A percentile compares a stretch with the other conserved stretches of the same genome.
Conservation (phyloP, 768 basidiomycete species). For the Boletus barrowsii region DNA sequence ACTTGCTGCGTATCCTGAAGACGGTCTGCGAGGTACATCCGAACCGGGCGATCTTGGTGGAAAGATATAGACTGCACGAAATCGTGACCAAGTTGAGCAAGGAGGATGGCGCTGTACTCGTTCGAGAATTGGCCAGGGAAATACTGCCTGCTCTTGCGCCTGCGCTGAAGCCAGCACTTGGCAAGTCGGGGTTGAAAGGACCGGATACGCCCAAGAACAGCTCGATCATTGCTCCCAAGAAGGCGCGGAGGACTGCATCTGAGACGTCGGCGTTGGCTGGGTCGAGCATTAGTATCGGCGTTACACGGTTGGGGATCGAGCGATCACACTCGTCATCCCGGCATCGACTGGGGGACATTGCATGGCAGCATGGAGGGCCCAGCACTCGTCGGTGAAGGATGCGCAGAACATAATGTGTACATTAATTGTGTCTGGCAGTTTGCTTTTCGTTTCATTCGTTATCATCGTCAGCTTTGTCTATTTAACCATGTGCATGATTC, state of each 20-base stretch:
- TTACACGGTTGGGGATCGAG: slow-evolving; percentile 34
- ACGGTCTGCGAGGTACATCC: slow-evolving; percentile 89
- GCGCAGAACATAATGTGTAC: slow-evolving; percentile 1
- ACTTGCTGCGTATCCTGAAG: slow-evolving; percentile 80
- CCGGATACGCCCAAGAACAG: slow-evolving; percentile 37
- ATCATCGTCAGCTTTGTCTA: slow-evolving; percentile 12
- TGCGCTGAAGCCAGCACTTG: slow-evolving; percentile 53
- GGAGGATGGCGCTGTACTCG: slow-evolving; percentile 87
- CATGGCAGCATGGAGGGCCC: slow-evolving; percentile 44
- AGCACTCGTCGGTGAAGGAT: slow-evolving; percentile 22
- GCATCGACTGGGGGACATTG: slow-evolving; percentile 60
- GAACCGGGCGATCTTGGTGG: slow-evolving; percentile 77
- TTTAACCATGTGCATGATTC: slow-evolving; percentile 12
- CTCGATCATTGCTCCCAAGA: slow-evolving; percentile 57
- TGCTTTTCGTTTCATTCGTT: slow-evolving; percentile 19
- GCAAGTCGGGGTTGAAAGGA: slow-evolving; percentile 31
- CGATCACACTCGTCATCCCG: slow-evolving; percentile 40
- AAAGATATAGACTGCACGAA: slow-evolving; percentile 75
- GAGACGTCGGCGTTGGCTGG: slow-evolving; percentile 49
- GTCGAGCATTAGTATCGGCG: slow-evolving; percentile 16
- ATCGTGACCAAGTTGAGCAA: slow-evolving; percentile 79
- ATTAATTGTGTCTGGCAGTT: not conserved
- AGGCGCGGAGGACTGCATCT: slow-evolving; percentile 64
- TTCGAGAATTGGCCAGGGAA: slow-evolving; percentile 84
- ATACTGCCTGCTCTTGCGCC: slow-evolving; percentile 77